Percentiles rank a stretch among this genome's conserved stretches.
phyloP scores from a whole-genome alignment of 257 asterid genomes.

The Solanum appendiculatum region DNA sequence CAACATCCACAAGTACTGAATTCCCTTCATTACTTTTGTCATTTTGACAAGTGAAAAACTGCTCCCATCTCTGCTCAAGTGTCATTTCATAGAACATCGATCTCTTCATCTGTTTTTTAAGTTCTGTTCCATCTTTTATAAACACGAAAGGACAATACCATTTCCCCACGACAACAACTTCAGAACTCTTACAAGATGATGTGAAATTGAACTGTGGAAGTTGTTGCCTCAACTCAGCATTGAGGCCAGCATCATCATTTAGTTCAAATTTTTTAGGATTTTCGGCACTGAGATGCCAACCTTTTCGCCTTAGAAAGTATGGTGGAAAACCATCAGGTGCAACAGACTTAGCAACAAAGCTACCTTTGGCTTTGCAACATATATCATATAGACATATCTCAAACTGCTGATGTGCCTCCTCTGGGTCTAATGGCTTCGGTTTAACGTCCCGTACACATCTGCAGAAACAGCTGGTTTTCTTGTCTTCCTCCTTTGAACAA shows the following conservation, averaged over 20 bases:
- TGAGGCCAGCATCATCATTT: slow-evolving; percentile 2
- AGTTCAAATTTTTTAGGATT: background rate
- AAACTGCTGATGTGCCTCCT: slow-evolving; percentile 34
- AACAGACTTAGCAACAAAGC: slow-evolving; percentile 15
- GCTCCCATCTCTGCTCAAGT: slow-evolving; percentile 57
- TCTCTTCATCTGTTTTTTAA: slow-evolving; percentile 29
- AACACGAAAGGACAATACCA: slow-evolving; percentile 67
- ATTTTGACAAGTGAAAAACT: slow-evolving; percentile 20
- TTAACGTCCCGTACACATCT: slow-evolving; percentile 32
- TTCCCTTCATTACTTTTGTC: background rate
- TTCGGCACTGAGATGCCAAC: background rate
- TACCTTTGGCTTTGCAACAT: background rate
- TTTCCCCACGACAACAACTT: slow-evolving; percentile 25
- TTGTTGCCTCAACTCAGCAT: background rate
- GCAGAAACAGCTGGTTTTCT: slow-evolving; percentile 33
- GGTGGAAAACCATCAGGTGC: slow-evolving; percentile 41
- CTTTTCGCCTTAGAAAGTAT: slow-evolving; percentile 11
- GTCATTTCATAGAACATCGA: slow-evolving; percentile 45
- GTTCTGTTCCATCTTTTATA: slow-evolving; percentile 35
- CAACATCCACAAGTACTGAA: slow-evolving; percentile 23
- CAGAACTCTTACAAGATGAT: background rate
- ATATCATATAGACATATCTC: slow-evolving; percentile 7
- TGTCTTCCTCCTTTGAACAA: slow-evolving; percentile 59
- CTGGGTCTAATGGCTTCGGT: slow-evolving; percentile 44
- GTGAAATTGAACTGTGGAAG: background rate